Conservation (phyloP, 306 rosid species). For the Castanospermum australe region DNA sequence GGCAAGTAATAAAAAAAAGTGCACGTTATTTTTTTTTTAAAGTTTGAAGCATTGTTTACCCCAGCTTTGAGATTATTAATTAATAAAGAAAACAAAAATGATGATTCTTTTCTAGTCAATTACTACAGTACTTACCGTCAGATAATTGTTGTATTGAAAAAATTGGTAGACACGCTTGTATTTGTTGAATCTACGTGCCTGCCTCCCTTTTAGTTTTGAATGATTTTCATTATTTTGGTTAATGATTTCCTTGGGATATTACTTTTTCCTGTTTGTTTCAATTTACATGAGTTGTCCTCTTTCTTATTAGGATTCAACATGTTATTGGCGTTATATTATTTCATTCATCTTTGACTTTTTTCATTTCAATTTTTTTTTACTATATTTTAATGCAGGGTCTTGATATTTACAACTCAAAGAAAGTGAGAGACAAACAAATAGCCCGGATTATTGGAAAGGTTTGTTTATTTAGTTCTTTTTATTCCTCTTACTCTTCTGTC, state of each 20-base stretch:
- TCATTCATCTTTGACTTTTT: background rate
- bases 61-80: background rate
- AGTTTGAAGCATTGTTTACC: background rate
- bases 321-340: background rate
- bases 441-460: slow-evolving; percentile 90
- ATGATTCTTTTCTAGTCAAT: background rate
- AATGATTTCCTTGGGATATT: background rate
- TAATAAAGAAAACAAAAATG: background rate
- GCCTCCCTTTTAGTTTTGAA: background rate
- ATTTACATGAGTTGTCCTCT: background rate
- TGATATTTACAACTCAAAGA: slow-evolving; percentile 76
- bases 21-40: background rate
- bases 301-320: background rate
- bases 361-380: background rate
- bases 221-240: slow-evolving; percentile 1
- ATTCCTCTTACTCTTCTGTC: slow-evolving; percentile 9
- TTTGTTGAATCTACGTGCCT: background rate
- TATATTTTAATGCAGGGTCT: slow-evolving; percentile 56
- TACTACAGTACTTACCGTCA: background rate
- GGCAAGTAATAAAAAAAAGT: background rate
- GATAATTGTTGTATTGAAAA: background rate
- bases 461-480: slow-evolving; percentile 14
- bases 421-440: slow-evolving; percentile 89
- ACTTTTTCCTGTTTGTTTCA: background rate
- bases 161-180: background rate